Evolutionary conservation across 257 asterid species (phyloP).

Genomic region (Solanum appendiculatum): DNA sequence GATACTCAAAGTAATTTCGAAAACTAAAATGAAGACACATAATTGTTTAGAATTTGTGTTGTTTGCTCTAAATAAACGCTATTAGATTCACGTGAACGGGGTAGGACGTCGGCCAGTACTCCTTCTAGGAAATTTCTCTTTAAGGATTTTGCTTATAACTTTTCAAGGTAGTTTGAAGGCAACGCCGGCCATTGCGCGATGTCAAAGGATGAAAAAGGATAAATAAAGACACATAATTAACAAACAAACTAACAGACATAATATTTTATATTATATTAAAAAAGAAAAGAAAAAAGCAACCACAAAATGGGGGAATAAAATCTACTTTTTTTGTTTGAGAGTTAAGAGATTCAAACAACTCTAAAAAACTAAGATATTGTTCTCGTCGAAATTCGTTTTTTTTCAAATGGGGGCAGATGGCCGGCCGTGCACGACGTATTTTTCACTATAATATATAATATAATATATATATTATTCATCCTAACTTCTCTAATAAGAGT

Average conservation of each 20-base stretch:
- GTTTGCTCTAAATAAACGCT: not conserved
- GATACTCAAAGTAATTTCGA: too few relatives aligned
- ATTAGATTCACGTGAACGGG: not conserved
- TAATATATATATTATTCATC: too few relatives aligned
- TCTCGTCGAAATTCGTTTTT: conserved; percentile 17
- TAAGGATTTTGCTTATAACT: not conserved
- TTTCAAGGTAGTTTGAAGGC: not conserved
- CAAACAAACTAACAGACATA: not conserved
- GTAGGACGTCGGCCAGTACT: not conserved
- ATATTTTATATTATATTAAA: not conserved
- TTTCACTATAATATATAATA: not conserved
- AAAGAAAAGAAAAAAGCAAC: not conserved
- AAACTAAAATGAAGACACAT: too few relatives aligned
- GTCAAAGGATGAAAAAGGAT: not conserved
- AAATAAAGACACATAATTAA: not conserved
- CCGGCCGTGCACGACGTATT: conserved; percentile 43
- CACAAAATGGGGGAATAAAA: conserved; percentile 10
- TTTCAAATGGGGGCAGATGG: not conserved
- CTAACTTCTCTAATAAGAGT: not conserved
- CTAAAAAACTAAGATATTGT: conserved; percentile 30
- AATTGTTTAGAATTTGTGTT: not conserved
- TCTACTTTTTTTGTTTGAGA: conserved; percentile 3
- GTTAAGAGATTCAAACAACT: conserved; percentile 7
- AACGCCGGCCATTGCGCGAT: conserved; percentile 44
- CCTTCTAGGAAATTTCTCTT: not conserved